Conservation (phyloP, 495 filamentous ascomycete species). For the Echria macrotheca region DNA sequence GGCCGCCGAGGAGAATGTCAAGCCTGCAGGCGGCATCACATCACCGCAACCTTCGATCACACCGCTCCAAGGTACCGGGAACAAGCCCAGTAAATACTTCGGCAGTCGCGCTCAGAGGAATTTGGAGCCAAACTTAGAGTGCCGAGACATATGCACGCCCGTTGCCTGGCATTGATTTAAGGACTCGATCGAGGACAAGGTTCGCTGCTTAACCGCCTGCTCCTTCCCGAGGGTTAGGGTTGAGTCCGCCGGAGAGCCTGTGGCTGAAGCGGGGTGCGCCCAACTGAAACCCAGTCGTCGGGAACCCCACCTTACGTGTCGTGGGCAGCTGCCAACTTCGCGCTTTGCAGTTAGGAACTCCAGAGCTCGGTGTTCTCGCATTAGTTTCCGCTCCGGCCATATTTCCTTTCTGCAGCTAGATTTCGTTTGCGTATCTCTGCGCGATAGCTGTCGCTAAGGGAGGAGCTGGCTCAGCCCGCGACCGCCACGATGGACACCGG, state of each 20-base stretch:
- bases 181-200: background rate
- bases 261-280: conserved; percentile 4
- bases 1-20: background rate
- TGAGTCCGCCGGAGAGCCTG: no score
- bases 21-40: no score
- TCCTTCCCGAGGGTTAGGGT: conserved; percentile 7
- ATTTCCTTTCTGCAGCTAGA: no score
- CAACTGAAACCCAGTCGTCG: conserved; percentile 4
- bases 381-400: no score
- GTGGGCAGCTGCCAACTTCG: conserved; percentile 10
- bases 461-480: conserved; percentile 14
- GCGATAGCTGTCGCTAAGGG: no score
- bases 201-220: no score
- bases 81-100: no score
- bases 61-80: background rate
- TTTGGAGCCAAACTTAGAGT: no score
- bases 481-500: conserved; percentile 26
- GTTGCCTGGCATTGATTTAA: no score
- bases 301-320: conserved; percentile 5
- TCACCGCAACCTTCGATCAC: background rate
- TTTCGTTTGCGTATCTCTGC: no score
- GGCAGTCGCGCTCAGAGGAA: no score
- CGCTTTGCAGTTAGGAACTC: conserved; percentile 9
- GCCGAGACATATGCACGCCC: conserved; percentile 2
- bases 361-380: background rate